Percentiles rank a stretch among this genome's conserved stretches.
phyloP scores from a whole-genome alignment of 2,329 filamentous ascomycete species.

The Sarocladium oryzae region DNA sequence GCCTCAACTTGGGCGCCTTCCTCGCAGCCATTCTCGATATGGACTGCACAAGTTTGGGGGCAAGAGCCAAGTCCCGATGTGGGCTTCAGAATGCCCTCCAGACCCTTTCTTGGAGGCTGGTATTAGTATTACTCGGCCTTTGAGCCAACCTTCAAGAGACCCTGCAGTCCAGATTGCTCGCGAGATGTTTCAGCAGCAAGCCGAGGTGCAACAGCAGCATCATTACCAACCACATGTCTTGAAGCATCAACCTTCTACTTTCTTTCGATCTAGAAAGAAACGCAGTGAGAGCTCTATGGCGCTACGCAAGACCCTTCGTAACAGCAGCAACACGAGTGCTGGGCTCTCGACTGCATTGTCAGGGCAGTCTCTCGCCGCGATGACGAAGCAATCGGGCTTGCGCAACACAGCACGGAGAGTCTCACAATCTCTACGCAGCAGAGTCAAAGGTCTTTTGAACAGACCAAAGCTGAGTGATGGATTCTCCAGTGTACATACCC shows the following conservation, averaged over 20 bases:
- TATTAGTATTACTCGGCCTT: not conserved
- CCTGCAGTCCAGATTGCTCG: conserved; percentile 28
- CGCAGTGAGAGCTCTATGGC: conserved; percentile 26
- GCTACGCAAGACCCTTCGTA: conserved; percentile 44
- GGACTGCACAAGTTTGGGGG: not conserved
- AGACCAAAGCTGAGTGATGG: conserved; percentile 18
- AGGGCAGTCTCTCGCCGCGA: conserved; percentile 15
- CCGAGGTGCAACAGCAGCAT: conserved; percentile 23
- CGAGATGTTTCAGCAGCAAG: conserved; percentile 28
- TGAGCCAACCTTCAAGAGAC: conserved; percentile 23
- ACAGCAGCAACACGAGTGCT: conserved; percentile 34
- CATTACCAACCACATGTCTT: conserved; percentile 19
- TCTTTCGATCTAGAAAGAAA: conserved; percentile 34
- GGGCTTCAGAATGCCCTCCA: not conserved
- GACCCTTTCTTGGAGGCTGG: not conserved
- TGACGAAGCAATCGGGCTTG: conserved; percentile 27
- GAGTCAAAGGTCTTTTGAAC: conserved; percentile 41
- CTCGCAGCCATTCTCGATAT: conserved; percentile 12
- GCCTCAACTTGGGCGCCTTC: conserved; percentile 10
- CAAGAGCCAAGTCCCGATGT: not conserved
- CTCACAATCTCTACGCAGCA: conserved; percentile 55
- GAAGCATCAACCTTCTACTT: conserved; percentile 35
- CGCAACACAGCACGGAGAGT: conserved; percentile 52
- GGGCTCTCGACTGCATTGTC: conserved; percentile 26
- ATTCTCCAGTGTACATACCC: not conserved